phyloP scores from a whole-genome alignment of 139 green algal genomes.

The Picocystis salinarum region DNA sequence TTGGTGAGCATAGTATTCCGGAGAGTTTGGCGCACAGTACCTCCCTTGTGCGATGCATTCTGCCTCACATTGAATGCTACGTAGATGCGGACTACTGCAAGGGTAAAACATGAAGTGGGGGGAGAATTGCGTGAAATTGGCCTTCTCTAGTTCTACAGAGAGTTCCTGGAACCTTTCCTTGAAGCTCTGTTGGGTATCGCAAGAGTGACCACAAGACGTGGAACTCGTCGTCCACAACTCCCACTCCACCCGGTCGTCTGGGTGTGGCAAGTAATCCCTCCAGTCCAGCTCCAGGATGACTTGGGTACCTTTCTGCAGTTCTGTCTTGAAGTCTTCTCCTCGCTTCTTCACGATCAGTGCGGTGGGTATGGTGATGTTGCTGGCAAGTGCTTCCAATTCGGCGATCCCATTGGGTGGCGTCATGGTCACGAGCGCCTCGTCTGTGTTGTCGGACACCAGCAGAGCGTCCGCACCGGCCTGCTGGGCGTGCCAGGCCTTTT shows the following conservation, averaged over 20 bases:
- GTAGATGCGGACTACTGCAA: conserved; percentile 31
- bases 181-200: conserved; percentile 55
- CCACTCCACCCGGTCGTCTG: conserved; percentile 44
- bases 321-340: conserved; percentile 41
- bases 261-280: conserved; percentile 47
- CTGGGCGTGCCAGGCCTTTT: conserved; percentile 77
- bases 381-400: conserved; percentile 24
- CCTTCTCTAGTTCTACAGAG: conserved; percentile 32
- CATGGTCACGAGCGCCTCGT: conserved; percentile 40
- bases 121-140: conserved; percentile 49
- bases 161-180: conserved; percentile 40
- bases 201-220: conserved; percentile 53
- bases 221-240: conserved; percentile 88
- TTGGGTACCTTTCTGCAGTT: conserved; percentile 28
- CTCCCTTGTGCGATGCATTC: conserved; percentile 63
- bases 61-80: conserved; percentile 35
- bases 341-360: conserved; percentile 47
- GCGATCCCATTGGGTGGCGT: conserved; percentile 8
- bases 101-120: conserved; percentile 80
- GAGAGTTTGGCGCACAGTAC: conserved; percentile 72
- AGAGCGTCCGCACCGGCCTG: conserved; percentile 56
- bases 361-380: conserved; percentile 55
- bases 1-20: conserved; percentile 28
- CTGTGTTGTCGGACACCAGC: conserved; percentile 39
- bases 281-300: conserved; percentile 54